phyloP scores from a whole-genome alignment of 192 early-diverging fungal species.

The Ambispora gerdemannii region DNA sequence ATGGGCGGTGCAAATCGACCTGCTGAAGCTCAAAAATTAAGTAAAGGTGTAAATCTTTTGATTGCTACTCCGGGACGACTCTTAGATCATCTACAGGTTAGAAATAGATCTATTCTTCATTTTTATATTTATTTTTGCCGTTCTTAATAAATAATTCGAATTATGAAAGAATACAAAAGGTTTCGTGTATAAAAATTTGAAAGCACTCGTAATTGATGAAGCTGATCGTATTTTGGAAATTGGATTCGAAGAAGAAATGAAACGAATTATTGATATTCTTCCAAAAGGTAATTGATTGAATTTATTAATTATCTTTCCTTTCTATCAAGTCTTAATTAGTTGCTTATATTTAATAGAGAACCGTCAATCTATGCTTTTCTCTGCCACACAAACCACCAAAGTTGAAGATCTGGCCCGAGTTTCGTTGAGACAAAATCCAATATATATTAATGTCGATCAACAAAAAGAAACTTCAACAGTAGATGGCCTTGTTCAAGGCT shows the following conservation, averaged over 20 bases:
- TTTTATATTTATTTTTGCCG: neutral
- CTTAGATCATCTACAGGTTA: slow-evolving; percentile 93
- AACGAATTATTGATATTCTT: slow-evolving; percentile 91
- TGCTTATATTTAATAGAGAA: slow-evolving; percentile 45
- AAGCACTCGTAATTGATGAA: slow-evolving; percentile 93
- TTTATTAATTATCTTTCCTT: neutral
- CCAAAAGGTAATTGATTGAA: slow-evolving; percentile 58
- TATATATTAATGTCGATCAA: slow-evolving; percentile 99
- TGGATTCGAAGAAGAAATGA: slow-evolving; percentile 99
- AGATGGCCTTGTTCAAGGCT: slow-evolving; percentile 96
- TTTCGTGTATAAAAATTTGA: slow-evolving; percentile 92
- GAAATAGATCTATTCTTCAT: neutral
- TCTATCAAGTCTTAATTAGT: neutral
- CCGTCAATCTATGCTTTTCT: slow-evolving; percentile 98
- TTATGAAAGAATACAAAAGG: slow-evolving; percentile 79
- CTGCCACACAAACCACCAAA: slow-evolving; percentile 98
- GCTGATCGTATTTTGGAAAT: slow-evolving; percentile 98
- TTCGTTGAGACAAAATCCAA: slow-evolving; percentile 91
- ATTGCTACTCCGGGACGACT: slow-evolving; percentile 96
- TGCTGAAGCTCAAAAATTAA: slow-evolving; percentile 93
- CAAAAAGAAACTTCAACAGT: slow-evolving; percentile 93
- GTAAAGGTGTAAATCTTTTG: slow-evolving; percentile 93
- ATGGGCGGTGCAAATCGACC: slow-evolving; percentile 98
- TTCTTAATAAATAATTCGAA: slow-evolving; percentile 10
- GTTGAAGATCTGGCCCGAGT: slow-evolving; percentile 97